phyloP scores from a whole-genome alignment of 495 filamentous ascomycete species.

The Sporormia fimetaria region DNA sequence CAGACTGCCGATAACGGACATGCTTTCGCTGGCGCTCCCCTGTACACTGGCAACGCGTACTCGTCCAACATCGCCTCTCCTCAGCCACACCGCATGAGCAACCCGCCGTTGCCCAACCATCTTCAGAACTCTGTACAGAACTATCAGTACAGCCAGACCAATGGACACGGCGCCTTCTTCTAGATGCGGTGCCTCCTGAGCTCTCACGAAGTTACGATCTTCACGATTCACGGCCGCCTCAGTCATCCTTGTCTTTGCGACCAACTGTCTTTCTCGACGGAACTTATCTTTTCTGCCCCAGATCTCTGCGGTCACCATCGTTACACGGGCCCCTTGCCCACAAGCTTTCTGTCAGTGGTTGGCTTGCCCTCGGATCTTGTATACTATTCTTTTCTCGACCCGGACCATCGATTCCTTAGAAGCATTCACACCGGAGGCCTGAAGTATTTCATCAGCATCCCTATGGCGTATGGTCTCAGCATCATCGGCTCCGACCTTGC shows the following conservation, averaged over 20 bases:
- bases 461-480: constrained; percentile 6
- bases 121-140: constrained; percentile 27
- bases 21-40: constrained; percentile 13
- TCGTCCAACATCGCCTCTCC: constrained; percentile 23
- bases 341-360: constrained; percentile 7
- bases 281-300: constrained; percentile 1
- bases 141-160: constrained; percentile 16
- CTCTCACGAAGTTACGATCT: constrained; percentile 15
- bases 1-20: constrained; percentile 15
- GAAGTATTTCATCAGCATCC: constrained; percentile 17
- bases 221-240: constrained; percentile 21
- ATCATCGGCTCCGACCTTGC: constrained; percentile 1
- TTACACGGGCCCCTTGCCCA: neutral
- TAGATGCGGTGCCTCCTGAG: constrained; percentile 2
- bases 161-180: constrained; percentile 18
- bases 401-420: constrained; percentile 1
- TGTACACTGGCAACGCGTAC: constrained; percentile 25
- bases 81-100: constrained; percentile 26
- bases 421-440: constrained; percentile 13
- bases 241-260: too few species aligned
- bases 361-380: constrained; percentile 8
- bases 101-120: constrained; percentile 24
- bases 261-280: constrained; percentile 10
- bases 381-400: constrained; percentile 15
- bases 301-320: neutral